Evolutionary conservation across 1,284 basidiomycete species (phyloP).

Genomic region (Sutorius eximius): DNA sequence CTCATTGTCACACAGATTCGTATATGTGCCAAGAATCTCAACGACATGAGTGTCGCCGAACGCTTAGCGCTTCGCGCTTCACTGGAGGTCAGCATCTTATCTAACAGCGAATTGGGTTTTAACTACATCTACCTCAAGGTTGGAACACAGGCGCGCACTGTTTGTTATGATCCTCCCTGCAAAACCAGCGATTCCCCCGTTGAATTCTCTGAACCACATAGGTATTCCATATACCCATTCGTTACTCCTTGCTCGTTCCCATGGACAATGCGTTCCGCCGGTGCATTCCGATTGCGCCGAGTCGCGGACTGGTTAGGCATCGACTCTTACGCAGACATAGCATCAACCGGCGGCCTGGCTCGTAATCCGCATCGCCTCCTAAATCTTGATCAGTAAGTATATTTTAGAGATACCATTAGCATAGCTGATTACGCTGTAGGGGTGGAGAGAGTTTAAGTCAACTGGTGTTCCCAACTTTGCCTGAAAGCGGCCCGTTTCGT

Average conservation of each 20-base stretch:
- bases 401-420: neutral
- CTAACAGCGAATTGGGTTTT: neutral
- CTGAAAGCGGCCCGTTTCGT: slow-evolving; percentile 1
- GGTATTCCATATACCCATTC: slow-evolving; percentile 67
- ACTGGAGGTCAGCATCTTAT: slow-evolving; percentile 45
- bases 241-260: slow-evolving; percentile 48
- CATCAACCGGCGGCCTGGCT: slow-evolving; percentile 40
- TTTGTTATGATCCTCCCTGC: slow-evolving; percentile 42
- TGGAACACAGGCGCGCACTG: slow-evolving; percentile 17
- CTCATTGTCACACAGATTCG: slow-evolving; percentile 44
- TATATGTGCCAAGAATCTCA: slow-evolving; percentile 48
- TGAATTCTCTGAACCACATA: slow-evolving; percentile 31
- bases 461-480: slow-evolving; percentile 12
- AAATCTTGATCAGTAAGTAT: slow-evolving; percentile 34
- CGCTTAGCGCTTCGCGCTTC: slow-evolving; percentile 52
- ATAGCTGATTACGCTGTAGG: slow-evolving; percentile 22
- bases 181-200: slow-evolving; percentile 27
- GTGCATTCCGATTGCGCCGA: slow-evolving; percentile 57
- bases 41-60: slow-evolving; percentile 47
- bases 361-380: slow-evolving; percentile 36
- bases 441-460: slow-evolving; percentile 10
- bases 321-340: slow-evolving; percentile 35
- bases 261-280: slow-evolving; percentile 45
- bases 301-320: slow-evolving; percentile 58
- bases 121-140: slow-evolving; percentile 12